Evolutionary conservation across 73 alveolate genomes (phyloP).

Genomic region (Paramecium octaurelia): DNA sequence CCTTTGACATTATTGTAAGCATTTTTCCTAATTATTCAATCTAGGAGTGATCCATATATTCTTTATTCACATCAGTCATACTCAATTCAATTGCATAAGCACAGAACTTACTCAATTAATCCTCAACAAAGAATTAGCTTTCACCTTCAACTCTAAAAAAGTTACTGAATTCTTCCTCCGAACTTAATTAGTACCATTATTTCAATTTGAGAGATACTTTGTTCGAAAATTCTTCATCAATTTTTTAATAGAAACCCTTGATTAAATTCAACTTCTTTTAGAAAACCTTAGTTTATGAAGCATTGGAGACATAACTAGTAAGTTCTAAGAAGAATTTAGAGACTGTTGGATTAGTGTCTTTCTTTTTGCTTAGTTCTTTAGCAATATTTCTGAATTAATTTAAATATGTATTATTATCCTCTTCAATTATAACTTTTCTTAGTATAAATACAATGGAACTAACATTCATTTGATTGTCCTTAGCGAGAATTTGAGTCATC

Average conservation of each 20-base stretch:
- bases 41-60: constrained; percentile 71
- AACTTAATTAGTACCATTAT: constrained; percentile 9
- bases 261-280: constrained; percentile 23
- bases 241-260: constrained; percentile 21
- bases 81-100: constrained; percentile 52
- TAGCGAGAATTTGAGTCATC: not conserved
- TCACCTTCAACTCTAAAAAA: not conserved
- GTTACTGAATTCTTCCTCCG: not conserved
- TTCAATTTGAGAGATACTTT: not conserved
- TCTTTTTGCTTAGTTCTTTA: constrained; percentile 1
- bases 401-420: not conserved
- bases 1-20: constrained; percentile 61
- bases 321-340: constrained; percentile 29
- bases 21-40: constrained; percentile 79
- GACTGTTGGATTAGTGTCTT: not conserved
- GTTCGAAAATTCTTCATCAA: not conserved
- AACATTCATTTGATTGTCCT: not conserved
- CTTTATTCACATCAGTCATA: constrained; percentile 10
- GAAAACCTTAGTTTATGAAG: not conserved
- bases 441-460: not conserved
- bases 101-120: constrained; percentile 31
- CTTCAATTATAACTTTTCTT: not conserved
- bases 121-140: not conserved
- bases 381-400: not conserved
- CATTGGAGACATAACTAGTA: not conserved